Percentiles rank a stretch among this genome's conserved stretches.
phyloP scores from a whole-genome alignment of 2,329 filamentous ascomycete genomes.

The Thielaviopsis musarum region DNA sequence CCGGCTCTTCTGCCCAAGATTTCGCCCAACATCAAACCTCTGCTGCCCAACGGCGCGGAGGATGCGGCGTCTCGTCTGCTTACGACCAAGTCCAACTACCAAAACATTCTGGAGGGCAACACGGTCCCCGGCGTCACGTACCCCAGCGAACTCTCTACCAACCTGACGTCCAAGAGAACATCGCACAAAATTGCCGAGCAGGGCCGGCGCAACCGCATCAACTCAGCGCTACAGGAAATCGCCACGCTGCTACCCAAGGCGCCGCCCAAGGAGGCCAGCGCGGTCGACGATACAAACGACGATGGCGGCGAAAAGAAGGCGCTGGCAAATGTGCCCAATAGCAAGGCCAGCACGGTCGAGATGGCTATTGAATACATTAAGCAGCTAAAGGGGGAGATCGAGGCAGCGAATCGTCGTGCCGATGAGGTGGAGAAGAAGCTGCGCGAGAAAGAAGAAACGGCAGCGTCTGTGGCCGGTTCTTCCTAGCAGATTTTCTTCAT shows the following conservation, averaged over 20 bases:
- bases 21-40: conserved; percentile 83
- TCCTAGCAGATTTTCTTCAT: background rate
- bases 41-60: conserved; percentile 51
- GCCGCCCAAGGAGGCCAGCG: conserved; percentile 27
- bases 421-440: conserved; percentile 48
- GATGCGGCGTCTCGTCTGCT: conserved; percentile 56
- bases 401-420: conserved; percentile 45
- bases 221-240: conserved; percentile 82
- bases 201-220: conserved; percentile 86
- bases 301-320: conserved; percentile 16
- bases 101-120: conserved; percentile 90
- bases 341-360: conserved; percentile 96
- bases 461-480: conserved; percentile 16
- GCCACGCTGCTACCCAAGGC: conserved; percentile 61
- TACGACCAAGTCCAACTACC: conserved; percentile 92
- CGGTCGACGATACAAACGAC: conserved; percentile 29
- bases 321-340: conserved; percentile 45
- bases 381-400: conserved; percentile 57
- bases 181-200: conserved; percentile 98
- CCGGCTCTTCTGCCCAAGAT: conserved; percentile 79
- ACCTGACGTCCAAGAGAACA: conserved; percentile 87
- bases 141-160: conserved; percentile 78
- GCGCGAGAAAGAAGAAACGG: conserved; percentile 13
- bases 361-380: conserved; percentile 93
- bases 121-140: conserved; percentile 80